These are phyloP conservation scores for Bertia moriformis DNA, from an alignment of 2,329 filamentous ascomycete species.

Conservation along the genomic window DNA sequence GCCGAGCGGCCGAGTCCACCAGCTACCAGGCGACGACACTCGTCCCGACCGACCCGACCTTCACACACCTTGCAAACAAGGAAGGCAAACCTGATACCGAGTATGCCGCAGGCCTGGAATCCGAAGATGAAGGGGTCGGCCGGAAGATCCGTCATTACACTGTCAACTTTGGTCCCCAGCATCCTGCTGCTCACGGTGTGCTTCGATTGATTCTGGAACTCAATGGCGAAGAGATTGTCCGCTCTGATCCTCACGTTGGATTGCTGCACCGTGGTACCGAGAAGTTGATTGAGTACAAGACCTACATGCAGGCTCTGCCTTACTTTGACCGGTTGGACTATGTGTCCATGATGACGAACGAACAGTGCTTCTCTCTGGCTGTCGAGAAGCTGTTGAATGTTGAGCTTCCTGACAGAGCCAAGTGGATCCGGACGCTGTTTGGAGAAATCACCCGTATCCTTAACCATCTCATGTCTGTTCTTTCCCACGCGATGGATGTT, in stretches of 20 bases:
- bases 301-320: constrained; percentile 90
- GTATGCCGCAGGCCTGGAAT: constrained; percentile 20
- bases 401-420: constrained; percentile 86
- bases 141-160: constrained; percentile 98
- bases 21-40: constrained; percentile 34
- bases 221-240: constrained; percentile 93
- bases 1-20: constrained; percentile 33
- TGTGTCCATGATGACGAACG: constrained; percentile 99
- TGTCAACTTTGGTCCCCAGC: constrained; percentile 97
- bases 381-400: constrained; percentile 97
- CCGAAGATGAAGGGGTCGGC: constrained; percentile 24
- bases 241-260: constrained; percentile 91
- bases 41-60: constrained; percentile 40
- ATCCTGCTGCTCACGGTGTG: constrained; percentile 96
- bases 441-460: constrained; percentile 85
- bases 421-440: constrained; percentile 93
- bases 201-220: constrained; percentile 92
- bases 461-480: constrained; percentile 95
- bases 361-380: constrained; percentile 89
- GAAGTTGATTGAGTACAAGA: constrained; percentile 99
- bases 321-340: constrained; percentile 99
- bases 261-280: constrained; percentile 92
- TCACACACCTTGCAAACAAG: constrained; percentile 25
- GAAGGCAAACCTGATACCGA: constrained; percentile 22
- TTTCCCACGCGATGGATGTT: constrained; percentile 98